These are phyloP conservation scores for Boletus huronensis DNA, from an alignment of 768 basidiomycete genomes.

Conservation along the genomic window DNA sequence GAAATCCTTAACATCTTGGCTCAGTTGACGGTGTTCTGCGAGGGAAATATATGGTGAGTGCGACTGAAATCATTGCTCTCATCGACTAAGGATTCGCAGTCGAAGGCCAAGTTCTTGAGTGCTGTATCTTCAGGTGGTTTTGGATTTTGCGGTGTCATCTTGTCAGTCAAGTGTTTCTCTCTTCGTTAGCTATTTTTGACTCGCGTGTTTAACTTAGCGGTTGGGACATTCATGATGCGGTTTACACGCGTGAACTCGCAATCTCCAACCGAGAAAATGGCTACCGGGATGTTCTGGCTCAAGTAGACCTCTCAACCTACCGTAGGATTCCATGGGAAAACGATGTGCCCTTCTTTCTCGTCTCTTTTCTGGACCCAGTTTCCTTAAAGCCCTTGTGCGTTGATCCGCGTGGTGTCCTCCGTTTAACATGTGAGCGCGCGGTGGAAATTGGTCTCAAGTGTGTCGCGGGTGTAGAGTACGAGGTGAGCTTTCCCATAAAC, in stretches of 20 bases:
- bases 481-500: conserved; percentile 46
- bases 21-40: conserved; percentile 90
- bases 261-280: conserved; percentile 93
- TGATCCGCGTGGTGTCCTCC: conserved; percentile 84
- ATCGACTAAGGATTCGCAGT: conserved; percentile 44
- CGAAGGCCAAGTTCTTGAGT: conserved; percentile 86
- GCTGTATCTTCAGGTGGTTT: conserved; percentile 80
- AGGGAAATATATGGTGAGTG: conserved; percentile 86
- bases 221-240: conserved; percentile 89
- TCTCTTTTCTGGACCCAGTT: conserved; percentile 87
- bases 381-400: conserved; percentile 72
- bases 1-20: conserved; percentile 5
- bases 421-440: conserved; percentile 51
- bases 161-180: conserved; percentile 47
- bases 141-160: conserved; percentile 91
- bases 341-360: conserved; percentile 88
- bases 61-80: neutral
- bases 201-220: conserved; percentile 44
- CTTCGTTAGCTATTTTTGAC: neutral
- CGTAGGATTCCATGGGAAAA: conserved; percentile 91
- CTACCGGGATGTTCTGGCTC: conserved; percentile 83
- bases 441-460: conserved; percentile 53
- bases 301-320: conserved; percentile 82
- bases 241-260: conserved; percentile 80
- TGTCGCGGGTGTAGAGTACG: conserved; percentile 89